These are phyloP conservation scores for Apocynum venetum DNA, from an alignment of 257 asterid species.

Conservation along the genomic window DNA sequence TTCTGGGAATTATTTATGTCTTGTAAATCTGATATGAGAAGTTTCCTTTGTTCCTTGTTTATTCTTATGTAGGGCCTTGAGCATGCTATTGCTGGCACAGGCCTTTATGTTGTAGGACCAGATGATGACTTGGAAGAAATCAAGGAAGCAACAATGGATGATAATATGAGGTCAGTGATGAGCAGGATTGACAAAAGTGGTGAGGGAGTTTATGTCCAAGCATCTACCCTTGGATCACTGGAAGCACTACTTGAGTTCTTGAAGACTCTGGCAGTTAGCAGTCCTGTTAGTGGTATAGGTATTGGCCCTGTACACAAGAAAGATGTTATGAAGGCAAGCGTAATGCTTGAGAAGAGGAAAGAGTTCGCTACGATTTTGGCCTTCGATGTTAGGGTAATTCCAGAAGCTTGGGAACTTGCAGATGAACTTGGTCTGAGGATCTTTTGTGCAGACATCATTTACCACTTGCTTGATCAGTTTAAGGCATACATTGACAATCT, in stretches of 20 bases:
- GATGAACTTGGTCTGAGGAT: slow-evolving; percentile 85
- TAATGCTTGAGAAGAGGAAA: slow-evolving; percentile 96
- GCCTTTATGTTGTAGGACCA: slow-evolving; percentile 85
- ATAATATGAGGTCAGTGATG: slow-evolving; percentile 94
- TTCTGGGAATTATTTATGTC: too few species aligned
- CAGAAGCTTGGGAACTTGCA: slow-evolving; percentile 87
- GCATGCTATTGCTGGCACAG: slow-evolving; percentile 97
- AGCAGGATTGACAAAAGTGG: slow-evolving; percentile 88
- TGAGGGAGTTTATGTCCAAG: slow-evolving; percentile 94
- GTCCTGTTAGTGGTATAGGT: slow-evolving; percentile 97
- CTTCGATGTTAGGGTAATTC: slow-evolving; percentile 90
- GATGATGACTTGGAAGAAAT: slow-evolving; percentile 64
- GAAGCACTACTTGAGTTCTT: slow-evolving; percentile 94
- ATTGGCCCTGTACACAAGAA: slow-evolving; percentile 92
- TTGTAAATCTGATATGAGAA: neutral
- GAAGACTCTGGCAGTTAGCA: slow-evolving; percentile 82
- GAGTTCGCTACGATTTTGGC: slow-evolving; percentile 92
- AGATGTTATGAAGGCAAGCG: slow-evolving; percentile 97
- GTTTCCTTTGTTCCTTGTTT: neutral
- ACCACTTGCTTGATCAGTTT: slow-evolving; percentile 88
- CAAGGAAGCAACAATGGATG: slow-evolving; percentile 87
- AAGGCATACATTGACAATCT: slow-evolving; percentile 93
- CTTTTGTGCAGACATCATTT: slow-evolving; percentile 83
- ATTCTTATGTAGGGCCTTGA: slow-evolving; percentile 63
- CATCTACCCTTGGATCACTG: slow-evolving; percentile 94